Conservation (phyloP, 345 rosid species). For the Populus davidiana region DNA sequence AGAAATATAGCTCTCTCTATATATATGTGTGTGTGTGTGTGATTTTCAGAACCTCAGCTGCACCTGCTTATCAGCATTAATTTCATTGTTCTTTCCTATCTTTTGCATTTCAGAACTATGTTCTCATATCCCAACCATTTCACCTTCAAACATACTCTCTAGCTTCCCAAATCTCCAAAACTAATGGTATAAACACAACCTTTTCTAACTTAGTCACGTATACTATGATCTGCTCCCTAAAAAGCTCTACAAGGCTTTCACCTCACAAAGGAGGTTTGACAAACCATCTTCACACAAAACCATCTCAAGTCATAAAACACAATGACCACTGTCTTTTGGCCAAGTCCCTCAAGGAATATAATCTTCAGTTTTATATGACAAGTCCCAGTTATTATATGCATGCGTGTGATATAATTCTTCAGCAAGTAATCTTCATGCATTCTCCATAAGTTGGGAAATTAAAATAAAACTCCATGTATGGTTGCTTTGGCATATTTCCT, state of each 20-base stretch:
- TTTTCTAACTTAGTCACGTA: not conserved
- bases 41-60: not conserved
- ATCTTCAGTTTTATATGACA: not conserved
- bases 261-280: not conserved
- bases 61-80: not conserved
- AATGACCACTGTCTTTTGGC: not conserved
- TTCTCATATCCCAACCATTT: not conserved
- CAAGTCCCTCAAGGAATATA: not conserved
- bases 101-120: not conserved
- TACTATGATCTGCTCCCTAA: not conserved
- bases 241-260: not conserved
- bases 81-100: not conserved
- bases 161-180: not conserved
- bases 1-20: not conserved
- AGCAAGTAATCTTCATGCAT: not conserved
- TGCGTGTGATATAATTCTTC: not conserved
- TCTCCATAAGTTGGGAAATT: not conserved
- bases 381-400: not conserved
- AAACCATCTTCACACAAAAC: not conserved
- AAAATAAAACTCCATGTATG: not conserved
- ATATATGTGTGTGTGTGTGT: too few relatives aligned
- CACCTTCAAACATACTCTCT: not conserved
- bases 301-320: not conserved
- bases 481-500: not conserved
- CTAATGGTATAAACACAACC: not conserved